Conservation (phyloP, 139 green algal species). For the Tetradesmus obliquus region DNA sequence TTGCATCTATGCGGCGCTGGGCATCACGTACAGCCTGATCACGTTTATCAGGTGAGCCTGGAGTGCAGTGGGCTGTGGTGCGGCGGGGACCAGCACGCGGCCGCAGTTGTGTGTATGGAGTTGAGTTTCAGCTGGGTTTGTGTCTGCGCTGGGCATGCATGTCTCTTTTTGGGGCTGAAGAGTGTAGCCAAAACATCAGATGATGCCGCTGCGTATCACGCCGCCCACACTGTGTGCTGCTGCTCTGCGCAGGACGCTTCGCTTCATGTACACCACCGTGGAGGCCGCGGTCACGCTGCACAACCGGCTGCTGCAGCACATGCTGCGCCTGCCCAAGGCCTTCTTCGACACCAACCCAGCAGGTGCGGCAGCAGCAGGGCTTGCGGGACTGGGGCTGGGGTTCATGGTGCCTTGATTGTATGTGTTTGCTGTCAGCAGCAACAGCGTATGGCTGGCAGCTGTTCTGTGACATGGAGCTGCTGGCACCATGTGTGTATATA, state of each 20-base stretch:
- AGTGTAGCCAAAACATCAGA: background rate
- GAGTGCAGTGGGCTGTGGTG: background rate
- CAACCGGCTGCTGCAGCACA: constrained; percentile 72
- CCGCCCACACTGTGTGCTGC: background rate
- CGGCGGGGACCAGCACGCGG: background rate
- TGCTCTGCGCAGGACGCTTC: constrained; percentile 21
- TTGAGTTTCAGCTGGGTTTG: no score
- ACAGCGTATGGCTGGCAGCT: background rate
- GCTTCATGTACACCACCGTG: constrained; percentile 61
- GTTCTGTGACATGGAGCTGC: no score
- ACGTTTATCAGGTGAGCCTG: constrained; percentile 55
- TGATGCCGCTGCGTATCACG: background rate
- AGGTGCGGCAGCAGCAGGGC: constrained; percentile 31
- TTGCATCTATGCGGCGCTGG: constrained; percentile 75
- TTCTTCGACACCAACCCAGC: constrained; percentile 97
- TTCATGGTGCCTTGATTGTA: no score
- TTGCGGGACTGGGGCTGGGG: background rate
- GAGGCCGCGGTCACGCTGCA: constrained; percentile 65
- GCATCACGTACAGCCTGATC: constrained; percentile 62
- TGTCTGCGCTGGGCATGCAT: no score
- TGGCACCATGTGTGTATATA: background rate
- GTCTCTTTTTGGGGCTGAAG: no score
- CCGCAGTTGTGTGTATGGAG: no score
- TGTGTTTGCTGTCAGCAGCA: no score
- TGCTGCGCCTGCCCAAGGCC: constrained; percentile 81